A percentile compares a stretch with the other conserved stretches of the same genome.
Conservation (phyloP, 345 rosid species). For the Ceriops decandra region DNA sequence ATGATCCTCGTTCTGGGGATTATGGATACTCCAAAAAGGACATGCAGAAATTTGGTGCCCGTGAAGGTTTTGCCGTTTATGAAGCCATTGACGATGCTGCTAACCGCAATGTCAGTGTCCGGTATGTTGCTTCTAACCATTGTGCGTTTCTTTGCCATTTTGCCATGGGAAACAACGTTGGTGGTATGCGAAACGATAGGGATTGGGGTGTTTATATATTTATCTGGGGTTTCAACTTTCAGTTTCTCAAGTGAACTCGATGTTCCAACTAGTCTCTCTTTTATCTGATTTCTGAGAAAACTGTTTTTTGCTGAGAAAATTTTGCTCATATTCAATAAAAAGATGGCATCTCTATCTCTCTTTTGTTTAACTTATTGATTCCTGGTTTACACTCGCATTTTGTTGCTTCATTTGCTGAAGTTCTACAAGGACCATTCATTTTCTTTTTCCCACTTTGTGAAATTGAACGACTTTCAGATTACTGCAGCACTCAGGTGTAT, state of each 20-base stretch:
- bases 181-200: background rate
- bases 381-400: too few relatives aligned
- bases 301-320: too few relatives aligned
- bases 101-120: slow-evolving; percentile 57
- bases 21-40: slow-evolving; percentile 61
- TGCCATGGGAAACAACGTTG: background rate
- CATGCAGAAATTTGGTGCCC: slow-evolving; percentile 52
- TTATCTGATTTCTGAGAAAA: too few relatives aligned
- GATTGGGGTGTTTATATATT: background rate
- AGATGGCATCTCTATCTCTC: too few relatives aligned
- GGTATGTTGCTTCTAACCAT: slow-evolving; percentile 28
- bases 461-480: slow-evolving; percentile 39
- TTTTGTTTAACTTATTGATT: too few relatives aligned
- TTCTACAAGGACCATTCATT: background rate
- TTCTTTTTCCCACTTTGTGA: background rate
- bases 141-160: background rate
- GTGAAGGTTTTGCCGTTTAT: slow-evolving; percentile 55
- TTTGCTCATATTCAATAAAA: too few relatives aligned
- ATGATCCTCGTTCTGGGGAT: slow-evolving; percentile 72
- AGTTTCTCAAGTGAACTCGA: too few relatives aligned
- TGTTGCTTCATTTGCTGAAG: too few relatives aligned
- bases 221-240: too few relatives aligned
- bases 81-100: slow-evolving; percentile 59
- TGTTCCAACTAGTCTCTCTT: too few relatives aligned
- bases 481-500: slow-evolving; percentile 72